These are phyloP conservation scores for Starmerella stigmatis DNA, from an alignment of 805 yeast genomes.

Conservation along the genomic window DNA sequence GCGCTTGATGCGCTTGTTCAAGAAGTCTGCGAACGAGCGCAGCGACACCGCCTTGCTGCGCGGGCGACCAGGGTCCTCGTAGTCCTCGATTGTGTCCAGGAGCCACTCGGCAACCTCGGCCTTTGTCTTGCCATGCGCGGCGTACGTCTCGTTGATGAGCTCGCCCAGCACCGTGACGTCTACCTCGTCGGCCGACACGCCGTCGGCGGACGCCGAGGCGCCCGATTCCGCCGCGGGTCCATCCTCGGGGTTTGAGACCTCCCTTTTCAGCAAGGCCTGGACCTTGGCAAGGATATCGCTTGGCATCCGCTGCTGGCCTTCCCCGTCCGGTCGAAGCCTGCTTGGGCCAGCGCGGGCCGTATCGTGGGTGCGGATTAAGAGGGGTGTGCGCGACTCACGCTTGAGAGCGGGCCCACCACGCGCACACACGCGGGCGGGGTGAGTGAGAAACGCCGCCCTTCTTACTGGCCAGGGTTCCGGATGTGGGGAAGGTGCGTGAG, in stretches of 20 bases:
- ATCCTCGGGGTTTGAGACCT: background rate
- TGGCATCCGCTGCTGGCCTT: conserved; percentile 6
- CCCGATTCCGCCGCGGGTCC: background rate
- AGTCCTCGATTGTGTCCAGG: conserved; percentile 16
- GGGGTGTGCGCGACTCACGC: too few relatives aligned
- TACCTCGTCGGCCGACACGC: conserved; percentile 6
- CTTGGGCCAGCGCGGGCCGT: background rate
- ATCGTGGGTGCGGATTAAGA: conserved; percentile 3
- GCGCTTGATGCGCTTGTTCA: conserved; percentile 24
- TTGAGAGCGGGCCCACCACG: too few relatives aligned
- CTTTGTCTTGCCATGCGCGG: conserved; percentile 6
- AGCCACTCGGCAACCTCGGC: conserved; percentile 15
- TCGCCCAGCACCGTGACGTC: conserved; percentile 19
- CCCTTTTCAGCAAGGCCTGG: conserved; percentile 1
- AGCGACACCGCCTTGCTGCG: conserved; percentile 9
- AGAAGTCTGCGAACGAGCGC: conserved; percentile 21
- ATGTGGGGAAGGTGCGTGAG: too few relatives aligned
- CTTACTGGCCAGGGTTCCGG: too few relatives aligned
- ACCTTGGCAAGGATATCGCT: conserved; percentile 7
- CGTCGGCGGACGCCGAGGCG: background rate
- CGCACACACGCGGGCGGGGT: too few relatives aligned
- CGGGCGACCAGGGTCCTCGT: conserved; percentile 2
- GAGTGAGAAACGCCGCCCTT: too few relatives aligned
- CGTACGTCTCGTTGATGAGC: conserved; percentile 18
- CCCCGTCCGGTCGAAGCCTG: background rate